Percentiles rank a stretch among this genome's conserved stretches.
These are phyloP conservation scores for Candida xyloterini DNA, from an alignment of 805 yeast genomes.

Conservation along the genomic window DNA sequence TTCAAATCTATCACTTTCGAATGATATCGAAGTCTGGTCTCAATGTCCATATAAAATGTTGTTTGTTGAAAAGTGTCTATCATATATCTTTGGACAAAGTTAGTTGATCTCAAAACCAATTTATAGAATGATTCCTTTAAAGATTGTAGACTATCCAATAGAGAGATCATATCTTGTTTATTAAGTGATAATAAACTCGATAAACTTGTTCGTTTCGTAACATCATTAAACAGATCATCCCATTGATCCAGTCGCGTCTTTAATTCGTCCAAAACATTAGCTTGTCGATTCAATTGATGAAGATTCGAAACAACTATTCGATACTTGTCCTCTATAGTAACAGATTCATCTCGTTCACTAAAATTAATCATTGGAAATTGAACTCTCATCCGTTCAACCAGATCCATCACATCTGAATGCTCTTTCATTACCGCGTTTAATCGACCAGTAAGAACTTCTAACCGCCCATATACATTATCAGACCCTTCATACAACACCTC, in stretches of 20 bases:
- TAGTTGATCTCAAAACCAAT: conserved; percentile 17
- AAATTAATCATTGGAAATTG: conserved; percentile 1
- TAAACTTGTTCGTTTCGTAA: conserved; percentile 6
- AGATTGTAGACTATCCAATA: conserved; percentile 11
- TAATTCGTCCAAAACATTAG: conserved; percentile 15
- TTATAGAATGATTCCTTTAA: conserved; percentile 11
- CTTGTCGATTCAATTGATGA: conserved; percentile 5
- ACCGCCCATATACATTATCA: conserved; percentile 7
- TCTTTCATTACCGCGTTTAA: conserved; percentile 6
- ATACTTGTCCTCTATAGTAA: conserved; percentile 12
- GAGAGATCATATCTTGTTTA: background rate
- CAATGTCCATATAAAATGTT: conserved; percentile 11
- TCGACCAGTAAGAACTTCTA: conserved; percentile 1
- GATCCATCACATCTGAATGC: conserved; percentile 7
- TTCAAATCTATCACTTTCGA: conserved; percentile 1
- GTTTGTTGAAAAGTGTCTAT: conserved; percentile 20
- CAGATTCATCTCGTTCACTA: background rate
- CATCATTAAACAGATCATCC: conserved; percentile 12
- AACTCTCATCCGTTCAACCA: conserved; percentile 6
- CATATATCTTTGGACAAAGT: conserved; percentile 18
- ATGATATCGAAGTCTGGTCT: conserved; percentile 6
- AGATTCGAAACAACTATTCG: conserved; percentile 14
- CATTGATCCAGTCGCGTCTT: conserved; percentile 5
- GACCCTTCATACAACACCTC: conserved; percentile 14
- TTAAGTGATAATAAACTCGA: conserved; percentile 7